Evolutionary conservation across 106 monocot genomes (phyloP), one percentile per base, ranked within the genome.

Genomic region (Agapanthus africanus): DNA sequence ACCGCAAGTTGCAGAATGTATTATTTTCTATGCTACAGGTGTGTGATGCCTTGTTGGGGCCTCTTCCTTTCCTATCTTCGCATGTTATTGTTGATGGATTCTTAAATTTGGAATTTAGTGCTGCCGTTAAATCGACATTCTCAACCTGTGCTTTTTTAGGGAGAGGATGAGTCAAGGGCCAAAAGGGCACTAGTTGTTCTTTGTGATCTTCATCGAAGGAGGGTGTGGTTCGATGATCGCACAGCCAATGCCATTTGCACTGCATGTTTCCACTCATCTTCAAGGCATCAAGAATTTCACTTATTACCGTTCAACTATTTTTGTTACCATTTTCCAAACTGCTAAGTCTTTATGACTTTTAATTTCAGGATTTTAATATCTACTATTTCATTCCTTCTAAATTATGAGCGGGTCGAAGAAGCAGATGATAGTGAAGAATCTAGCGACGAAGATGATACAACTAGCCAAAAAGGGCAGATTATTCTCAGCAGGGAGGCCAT

Each of bases 201-300:
- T 26, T 93, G 93, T 65, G 93, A 99, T 76, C 89, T 99, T 77
- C 93, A 99, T 80, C 78, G 93, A 33, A 76, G 99, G 28, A 99
- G 76, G 51, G 87, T 99, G 51, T 99, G 99, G 99, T 90, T 90
- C 78, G 99, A 93, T 83, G 99, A 93, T 46, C 80, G 90, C 40
- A 90, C 93, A 56, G 90, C 99, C 22, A 90, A 90, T 87, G 90
- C 83, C 23, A 93, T 99, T 41, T 99, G 93, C 71, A 85, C 67
- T 47, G 89, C 93, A 32, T 99, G 93, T 71, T 93, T 90, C 66
- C 93, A 93, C 54, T 16, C 81, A 42, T 93, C 93, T 39, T 83
- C 89, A 38, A 93, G 83, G 93, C 87, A 74, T 7, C n/a, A n/a
- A n/a, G n/a, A n/a, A n/a, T n/a, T n/a, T 31, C 35, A 59, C 7